phyloP scores from a whole-genome alignment of 169 alveolate species.

The Amoebophrya sp. region DNA sequence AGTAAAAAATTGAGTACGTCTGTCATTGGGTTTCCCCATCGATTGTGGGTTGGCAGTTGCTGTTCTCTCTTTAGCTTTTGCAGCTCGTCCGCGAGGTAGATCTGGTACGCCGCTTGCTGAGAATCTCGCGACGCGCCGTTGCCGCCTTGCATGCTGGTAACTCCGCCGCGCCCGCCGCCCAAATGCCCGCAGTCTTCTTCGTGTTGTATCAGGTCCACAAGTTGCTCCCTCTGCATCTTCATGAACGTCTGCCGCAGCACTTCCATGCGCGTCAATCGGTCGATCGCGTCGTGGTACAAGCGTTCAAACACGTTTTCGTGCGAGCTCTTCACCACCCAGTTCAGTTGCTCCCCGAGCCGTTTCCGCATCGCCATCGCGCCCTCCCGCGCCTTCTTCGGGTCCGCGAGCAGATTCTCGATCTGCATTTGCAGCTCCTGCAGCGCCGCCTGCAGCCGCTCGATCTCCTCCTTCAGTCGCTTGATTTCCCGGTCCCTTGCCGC shows the following conservation, averaged over 20 bases:
- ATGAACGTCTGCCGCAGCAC: background rate
- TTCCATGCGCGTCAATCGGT: background rate
- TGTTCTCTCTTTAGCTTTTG: background rate
- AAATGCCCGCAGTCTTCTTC: background rate
- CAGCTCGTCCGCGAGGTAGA: background rate
- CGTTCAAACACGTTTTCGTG: background rate
- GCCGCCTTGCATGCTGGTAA: too few relatives aligned
- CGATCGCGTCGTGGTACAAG: background rate
- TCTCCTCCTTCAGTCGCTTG: background rate
- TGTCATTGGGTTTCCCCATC: background rate
- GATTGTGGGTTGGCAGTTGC: background rate
- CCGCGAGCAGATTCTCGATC: background rate
- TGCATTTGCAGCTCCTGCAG: background rate
- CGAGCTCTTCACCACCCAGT: background rate
- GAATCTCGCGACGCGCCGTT: background rate
- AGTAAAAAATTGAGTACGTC: background rate
- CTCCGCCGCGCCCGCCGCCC: too few relatives aligned
- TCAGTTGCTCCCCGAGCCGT: background rate
- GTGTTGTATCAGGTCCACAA: background rate
- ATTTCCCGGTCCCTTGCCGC: background rate
- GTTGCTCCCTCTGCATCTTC: background rate
- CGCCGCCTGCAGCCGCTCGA: background rate
- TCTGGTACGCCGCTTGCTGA: background rate
- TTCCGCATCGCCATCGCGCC: background rate
- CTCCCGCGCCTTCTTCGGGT: background rate